phyloP scores from a whole-genome alignment of 139 green algal genomes.

The Coelastrella sp. region DNA sequence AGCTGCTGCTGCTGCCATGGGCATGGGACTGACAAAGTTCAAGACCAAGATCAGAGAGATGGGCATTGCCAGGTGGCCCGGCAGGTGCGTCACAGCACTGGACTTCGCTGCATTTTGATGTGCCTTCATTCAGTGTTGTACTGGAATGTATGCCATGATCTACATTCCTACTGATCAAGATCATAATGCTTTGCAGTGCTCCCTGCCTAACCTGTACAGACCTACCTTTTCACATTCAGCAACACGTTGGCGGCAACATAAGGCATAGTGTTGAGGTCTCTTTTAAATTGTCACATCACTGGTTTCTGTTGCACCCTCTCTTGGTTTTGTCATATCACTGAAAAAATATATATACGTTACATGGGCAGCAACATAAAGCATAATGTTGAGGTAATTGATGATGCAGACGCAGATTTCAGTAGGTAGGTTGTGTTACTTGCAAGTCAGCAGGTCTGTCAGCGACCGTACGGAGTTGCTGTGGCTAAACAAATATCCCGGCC shows the following conservation, averaged over 20 bases:
- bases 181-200: background rate
- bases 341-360: no score
- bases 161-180: background rate
- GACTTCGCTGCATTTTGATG: background rate
- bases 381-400: no score
- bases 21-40: slow-evolving; percentile 3
- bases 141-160: background rate
- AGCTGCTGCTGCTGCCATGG: background rate
- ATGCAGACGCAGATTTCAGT: no score
- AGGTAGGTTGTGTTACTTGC: no score
- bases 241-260: slow-evolving; percentile 13
- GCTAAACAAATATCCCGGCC: no score
- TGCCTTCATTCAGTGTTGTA: background rate
- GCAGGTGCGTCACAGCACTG: background rate
- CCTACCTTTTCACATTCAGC: background rate
- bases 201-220: background rate
- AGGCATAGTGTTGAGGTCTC: slow-evolving; percentile 14
- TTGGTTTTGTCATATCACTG: no score
- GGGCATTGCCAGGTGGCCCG: background rate
- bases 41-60: background rate
- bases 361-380: no score
- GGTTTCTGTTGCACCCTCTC: no score
- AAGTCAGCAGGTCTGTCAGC: no score
- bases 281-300: no score
- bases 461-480: no score